Base-by-base conservation (phyloP, 495 filamentous ascomycete species). In the Trypethelium eluteriae region DNA sequence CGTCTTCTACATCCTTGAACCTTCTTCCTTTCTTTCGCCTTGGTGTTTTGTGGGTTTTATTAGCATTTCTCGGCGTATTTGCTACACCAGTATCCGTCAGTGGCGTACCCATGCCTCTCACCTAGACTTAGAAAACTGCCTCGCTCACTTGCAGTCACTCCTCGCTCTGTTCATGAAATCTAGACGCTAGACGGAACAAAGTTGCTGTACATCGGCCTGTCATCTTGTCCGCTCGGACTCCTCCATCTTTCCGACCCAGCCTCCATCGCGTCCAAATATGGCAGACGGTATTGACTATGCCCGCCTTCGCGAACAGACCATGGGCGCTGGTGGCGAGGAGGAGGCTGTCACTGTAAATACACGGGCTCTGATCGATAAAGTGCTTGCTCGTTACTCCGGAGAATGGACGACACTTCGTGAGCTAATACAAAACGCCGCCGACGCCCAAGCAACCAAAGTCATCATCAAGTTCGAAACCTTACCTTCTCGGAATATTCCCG, bases 271-370 rank as follows among this genome's bases (percentile, higher is more conserved):
- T 2, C 38, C 34, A 25, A 70, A n/a, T 63, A 78, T 69, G 84
- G 78, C 81, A 47, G 68, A 76, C 49, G 77, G 77, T 5, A 83
- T 93, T 73, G 91, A 96, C 76, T 95, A 90, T 73, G 87, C 88
- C 72, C 86, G 87, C 69, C 82, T 98, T 59, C 88, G 90, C 68
- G 90, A 92, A 64, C 90, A 89, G 73, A 93, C 94, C 16, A 83
- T 98, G 81, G 86, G 83, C 53, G 87, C 91, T 53, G 89, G 91
- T 38, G 87, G 89, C 62, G 91, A 94, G 67, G 94, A 97, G 72
- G 93, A 96, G 74, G 95, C 94, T n/a, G 95, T 99, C 44, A 99
- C 95, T 0, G 95, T 98, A 65, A 96, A 99, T 73, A 99, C 94
- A 35, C 81, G 95, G 71, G 95, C 93, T 38, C 79, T 99, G 70